Evolutionary conservation across 2,329 filamentous ascomycete genomes (phyloP).

Genomic region (Sarocladium strictum): DNA sequence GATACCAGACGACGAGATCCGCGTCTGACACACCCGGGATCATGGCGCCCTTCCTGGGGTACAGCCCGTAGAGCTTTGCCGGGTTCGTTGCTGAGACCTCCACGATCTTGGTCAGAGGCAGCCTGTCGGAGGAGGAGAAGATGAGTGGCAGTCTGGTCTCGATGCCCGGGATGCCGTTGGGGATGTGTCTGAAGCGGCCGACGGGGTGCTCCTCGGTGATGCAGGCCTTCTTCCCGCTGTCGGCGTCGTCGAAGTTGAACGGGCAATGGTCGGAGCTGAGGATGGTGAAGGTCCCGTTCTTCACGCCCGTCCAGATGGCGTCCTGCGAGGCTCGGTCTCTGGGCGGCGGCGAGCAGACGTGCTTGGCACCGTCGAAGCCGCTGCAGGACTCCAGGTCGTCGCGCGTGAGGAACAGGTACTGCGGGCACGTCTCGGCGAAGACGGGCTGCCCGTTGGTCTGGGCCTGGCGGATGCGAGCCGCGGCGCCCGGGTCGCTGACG

Average conservation of each 20-base stretch:
- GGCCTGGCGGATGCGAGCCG: slow-evolving; percentile 38
- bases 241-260: slow-evolving; percentile 41
- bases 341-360: slow-evolving; percentile 47
- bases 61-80: slow-evolving; percentile 52
- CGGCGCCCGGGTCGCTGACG: slow-evolving; percentile 40
- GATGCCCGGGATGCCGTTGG: slow-evolving; percentile 52
- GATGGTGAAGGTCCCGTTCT: slow-evolving; percentile 46
- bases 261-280: slow-evolving; percentile 43
- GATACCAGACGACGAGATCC: slow-evolving; percentile 54
- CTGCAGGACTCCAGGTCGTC: slow-evolving; percentile 39
- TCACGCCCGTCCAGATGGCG: slow-evolving; percentile 43
- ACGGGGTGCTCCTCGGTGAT: slow-evolving; percentile 33
- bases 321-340: slow-evolving; percentile 40
- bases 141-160: slow-evolving; percentile 49
- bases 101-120: slow-evolving; percentile 44
- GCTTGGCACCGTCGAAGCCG: slow-evolving; percentile 50
- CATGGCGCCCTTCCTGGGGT: slow-evolving; percentile 42
- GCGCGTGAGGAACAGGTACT: slow-evolving; percentile 48
- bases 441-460: slow-evolving; percentile 42
- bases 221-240: slow-evolving; percentile 40
- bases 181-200: slow-evolving; percentile 47
- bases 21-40: slow-evolving; percentile 47
- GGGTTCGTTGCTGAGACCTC: slow-evolving; percentile 48
- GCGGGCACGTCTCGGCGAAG: slow-evolving; percentile 50
- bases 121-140: slow-evolving; percentile 30